These are phyloP conservation scores for Hansenula sp. DNA, from an alignment of 1,139 yeast species.

Conservation along the genomic window DNA sequence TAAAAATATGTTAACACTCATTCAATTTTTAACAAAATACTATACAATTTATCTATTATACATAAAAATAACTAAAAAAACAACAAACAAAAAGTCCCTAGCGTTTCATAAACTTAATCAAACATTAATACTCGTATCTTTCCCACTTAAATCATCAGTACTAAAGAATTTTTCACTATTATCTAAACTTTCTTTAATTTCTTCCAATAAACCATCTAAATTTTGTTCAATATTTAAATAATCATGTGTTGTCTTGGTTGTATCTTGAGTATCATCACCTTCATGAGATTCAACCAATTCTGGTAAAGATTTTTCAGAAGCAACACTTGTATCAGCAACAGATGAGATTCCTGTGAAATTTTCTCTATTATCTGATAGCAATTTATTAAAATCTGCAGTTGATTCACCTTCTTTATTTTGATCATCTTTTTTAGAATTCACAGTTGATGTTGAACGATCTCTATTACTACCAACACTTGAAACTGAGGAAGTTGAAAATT, in stretches of 20 bases:
- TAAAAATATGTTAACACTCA: too few relatives aligned
- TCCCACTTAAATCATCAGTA: slow-evolving; percentile 2
- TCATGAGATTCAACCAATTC: slow-evolving; percentile 7
- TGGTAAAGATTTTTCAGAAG: slow-evolving; percentile 1
- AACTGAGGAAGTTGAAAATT: slow-evolving; percentile 1
- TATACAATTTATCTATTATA: too few relatives aligned
- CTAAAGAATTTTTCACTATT: slow-evolving; percentile 4
- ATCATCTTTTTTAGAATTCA: neutral
- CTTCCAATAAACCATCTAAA: slow-evolving; percentile 18
- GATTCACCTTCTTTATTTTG: neutral
- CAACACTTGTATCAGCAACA: neutral
- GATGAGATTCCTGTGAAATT: slow-evolving; percentile 11
- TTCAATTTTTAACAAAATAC: too few relatives aligned
- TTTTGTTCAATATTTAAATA: slow-evolving; percentile 5
- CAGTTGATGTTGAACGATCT: slow-evolving; percentile 2
- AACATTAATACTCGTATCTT: neutral
- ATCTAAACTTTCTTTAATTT: slow-evolving; percentile 18
- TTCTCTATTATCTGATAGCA: slow-evolving; percentile 6
- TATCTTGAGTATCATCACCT: slow-evolving; percentile 14
- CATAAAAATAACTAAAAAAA: too few relatives aligned
- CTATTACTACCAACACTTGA: neutral
- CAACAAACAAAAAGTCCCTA: too few relatives aligned
- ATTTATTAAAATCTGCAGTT: neutral
- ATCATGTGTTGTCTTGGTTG: slow-evolving; percentile 8
- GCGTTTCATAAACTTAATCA: neutral